Percentiles rank a stretch among this genome's conserved stretches.
phyloP scores from a whole-genome alignment of 208 protist genomes.

The Leishmania aethiopica region DNA sequence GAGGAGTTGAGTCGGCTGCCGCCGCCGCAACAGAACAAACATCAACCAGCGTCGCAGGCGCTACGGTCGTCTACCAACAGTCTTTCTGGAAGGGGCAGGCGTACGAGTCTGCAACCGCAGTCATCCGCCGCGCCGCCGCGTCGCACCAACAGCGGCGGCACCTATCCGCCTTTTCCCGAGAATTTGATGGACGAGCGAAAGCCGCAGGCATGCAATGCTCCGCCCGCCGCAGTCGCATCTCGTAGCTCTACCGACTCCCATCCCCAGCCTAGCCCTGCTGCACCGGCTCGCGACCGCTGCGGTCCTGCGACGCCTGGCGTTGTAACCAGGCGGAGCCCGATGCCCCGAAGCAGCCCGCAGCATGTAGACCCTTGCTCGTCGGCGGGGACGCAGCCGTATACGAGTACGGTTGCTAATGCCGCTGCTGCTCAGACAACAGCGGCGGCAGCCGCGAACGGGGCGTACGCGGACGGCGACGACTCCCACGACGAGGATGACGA shows the following conservation, averaged over 20 bases:
- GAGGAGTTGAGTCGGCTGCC: conserved; percentile 6
- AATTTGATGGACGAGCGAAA: background rate
- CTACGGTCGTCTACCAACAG: background rate
- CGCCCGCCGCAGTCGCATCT: background rate
- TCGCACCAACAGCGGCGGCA: background rate
- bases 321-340: background rate
- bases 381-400: background rate
- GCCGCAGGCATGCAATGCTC: background rate
- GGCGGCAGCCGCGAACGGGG: background rate
- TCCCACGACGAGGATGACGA: conserved; percentile 23
- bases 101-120: background rate
- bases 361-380: background rate
- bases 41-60: background rate
- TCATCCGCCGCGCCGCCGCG: background rate
- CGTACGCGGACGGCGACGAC: conserved; percentile 7
- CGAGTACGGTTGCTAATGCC: background rate
- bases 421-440: background rate
- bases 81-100: background rate
- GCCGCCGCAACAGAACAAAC: conserved; percentile 1
- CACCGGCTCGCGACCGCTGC: too few species aligned
- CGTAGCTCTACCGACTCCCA: background rate
- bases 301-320: background rate
- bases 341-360: background rate
- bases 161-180: background rate
- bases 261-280: background rate